phyloP scores from a whole-genome alignment of 139 green algal genomes.

The Yamagishiella unicocca region DNA sequence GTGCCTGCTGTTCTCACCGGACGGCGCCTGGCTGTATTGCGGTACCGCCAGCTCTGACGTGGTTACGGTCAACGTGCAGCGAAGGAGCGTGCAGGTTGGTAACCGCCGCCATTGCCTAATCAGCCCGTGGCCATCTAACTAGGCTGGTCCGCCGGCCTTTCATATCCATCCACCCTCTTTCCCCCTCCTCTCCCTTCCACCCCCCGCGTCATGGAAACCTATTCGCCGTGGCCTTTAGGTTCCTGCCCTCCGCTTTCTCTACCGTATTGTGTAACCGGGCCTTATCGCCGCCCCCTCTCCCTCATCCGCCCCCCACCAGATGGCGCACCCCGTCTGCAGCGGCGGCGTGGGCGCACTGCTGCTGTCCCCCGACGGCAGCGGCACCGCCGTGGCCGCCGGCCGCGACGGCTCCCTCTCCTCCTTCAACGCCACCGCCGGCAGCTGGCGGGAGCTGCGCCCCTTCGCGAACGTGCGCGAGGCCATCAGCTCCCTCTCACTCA shows the following conservation, averaged over 20 bases:
- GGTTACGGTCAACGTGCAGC: slow-evolving; percentile 70
- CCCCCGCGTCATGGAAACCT: no score
- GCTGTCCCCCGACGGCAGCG: neutral
- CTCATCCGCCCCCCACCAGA: slow-evolving; percentile 10
- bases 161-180: no score
- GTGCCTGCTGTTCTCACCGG: slow-evolving; percentile 61
- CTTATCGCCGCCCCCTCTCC: neutral
- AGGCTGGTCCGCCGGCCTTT: no score
- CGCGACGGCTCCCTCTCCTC: slow-evolving; percentile 34
- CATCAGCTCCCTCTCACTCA: slow-evolving; percentile 55
- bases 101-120: no score
- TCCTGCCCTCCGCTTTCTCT: no score
- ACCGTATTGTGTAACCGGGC: no score
- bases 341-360: slow-evolving; percentile 54
- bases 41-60: slow-evolving; percentile 68
- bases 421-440: slow-evolving; percentile 15
- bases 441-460: slow-evolving; percentile 59
- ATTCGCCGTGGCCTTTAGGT: no score
- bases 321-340: slow-evolving; percentile 56
- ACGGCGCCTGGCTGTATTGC: slow-evolving; percentile 69
- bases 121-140: no score
- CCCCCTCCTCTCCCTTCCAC: no score
- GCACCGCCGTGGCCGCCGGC: neutral
- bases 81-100: slow-evolving; percentile 64
- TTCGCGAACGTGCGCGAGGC: slow-evolving; percentile 54